These are phyloP conservation scores for Penicillium daleae DNA, from an alignment of 495 filamentous ascomycete genomes.

Conservation along the genomic window DNA sequence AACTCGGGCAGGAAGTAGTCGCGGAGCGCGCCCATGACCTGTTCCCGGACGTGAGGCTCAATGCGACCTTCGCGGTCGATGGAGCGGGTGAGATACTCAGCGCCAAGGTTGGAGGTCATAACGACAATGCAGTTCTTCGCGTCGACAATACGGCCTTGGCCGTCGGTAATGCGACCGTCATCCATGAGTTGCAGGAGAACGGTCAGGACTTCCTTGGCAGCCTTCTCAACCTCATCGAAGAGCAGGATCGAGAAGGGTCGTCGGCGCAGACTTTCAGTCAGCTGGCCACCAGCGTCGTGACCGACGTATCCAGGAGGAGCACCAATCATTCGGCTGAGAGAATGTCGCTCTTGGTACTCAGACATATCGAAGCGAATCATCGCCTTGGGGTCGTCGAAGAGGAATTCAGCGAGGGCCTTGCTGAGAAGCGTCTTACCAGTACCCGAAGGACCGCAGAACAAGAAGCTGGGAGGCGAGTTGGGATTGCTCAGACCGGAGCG, in stretches of 20 bases:
- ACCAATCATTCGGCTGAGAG: slow-evolving; percentile 95
- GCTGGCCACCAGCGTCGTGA: slow-evolving; percentile 92
- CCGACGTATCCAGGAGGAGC: slow-evolving; percentile 97
- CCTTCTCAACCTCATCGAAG: slow-evolving; percentile 98
- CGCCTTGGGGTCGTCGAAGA: slow-evolving; percentile 95
- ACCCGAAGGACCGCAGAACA: slow-evolving; percentile 97
- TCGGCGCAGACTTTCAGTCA: slow-evolving; percentile 90
- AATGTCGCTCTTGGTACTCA: slow-evolving; percentile 97
- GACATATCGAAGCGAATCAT: slow-evolving; percentile 99
- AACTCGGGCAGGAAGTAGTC: slow-evolving; percentile 98
- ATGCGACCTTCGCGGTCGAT: slow-evolving; percentile 79
- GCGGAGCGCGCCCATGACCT: slow-evolving; percentile 86
- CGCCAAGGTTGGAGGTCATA: slow-evolving; percentile 97
- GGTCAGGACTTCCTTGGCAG: slow-evolving; percentile 95
- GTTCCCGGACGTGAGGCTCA: slow-evolving; percentile 80
- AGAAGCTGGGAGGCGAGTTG: slow-evolving; percentile 94
- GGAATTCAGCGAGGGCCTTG: slow-evolving; percentile 94
- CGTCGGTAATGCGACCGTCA: slow-evolving; percentile 97
- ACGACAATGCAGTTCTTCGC: slow-evolving; percentile 98
- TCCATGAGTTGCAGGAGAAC: slow-evolving; percentile 98
- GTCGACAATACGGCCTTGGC: slow-evolving; percentile 91
- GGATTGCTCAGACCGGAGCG: slow-evolving; percentile 92
- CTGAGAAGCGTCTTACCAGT: slow-evolving; percentile 97
- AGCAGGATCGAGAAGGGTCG: slow-evolving; percentile 96
- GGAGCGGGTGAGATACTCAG: slow-evolving; percentile 85